Conservation (phyloP, 2,329 filamentous ascomycete species). For the Penicillium psychrosexuale region DNA sequence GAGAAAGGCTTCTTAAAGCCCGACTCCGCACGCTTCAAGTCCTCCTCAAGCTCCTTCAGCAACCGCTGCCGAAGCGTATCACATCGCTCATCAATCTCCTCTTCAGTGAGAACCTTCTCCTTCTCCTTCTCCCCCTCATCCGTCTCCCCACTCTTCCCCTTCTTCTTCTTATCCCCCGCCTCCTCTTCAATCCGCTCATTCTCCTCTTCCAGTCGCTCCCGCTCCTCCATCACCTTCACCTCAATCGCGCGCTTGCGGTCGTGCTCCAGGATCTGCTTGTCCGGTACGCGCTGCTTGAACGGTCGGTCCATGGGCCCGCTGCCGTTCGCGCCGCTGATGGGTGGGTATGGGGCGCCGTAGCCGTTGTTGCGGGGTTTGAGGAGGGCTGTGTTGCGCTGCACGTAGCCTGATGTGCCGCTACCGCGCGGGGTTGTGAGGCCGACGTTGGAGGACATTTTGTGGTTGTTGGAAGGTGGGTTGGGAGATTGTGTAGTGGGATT, state of each 20-base stretch:
- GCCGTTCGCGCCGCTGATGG: constrained; percentile 31
- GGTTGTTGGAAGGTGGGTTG: neutral
- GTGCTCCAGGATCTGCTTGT: constrained; percentile 90
- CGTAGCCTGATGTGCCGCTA: constrained; percentile 94
- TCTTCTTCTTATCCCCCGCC: constrained; percentile 59
- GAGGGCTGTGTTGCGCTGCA: constrained; percentile 91
- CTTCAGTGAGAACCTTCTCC: constrained; percentile 30
- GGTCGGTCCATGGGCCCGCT: constrained; percentile 58
- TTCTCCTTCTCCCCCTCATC: constrained; percentile 12
- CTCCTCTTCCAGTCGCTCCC: constrained; percentile 89
- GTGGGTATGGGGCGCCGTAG: constrained; percentile 69
- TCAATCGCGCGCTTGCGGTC: constrained; percentile 88
- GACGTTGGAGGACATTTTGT: constrained; percentile 91
- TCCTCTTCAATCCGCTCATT: constrained; percentile 65
- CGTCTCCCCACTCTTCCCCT: constrained; percentile 62
- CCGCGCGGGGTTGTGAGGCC: constrained; percentile 91
- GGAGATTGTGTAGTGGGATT: neutral
- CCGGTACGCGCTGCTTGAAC: constrained; percentile 77
- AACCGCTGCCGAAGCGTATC: constrained; percentile 65
- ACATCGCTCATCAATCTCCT: constrained; percentile 76
- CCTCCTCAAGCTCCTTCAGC: constrained; percentile 53
- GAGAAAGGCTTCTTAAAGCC: constrained; percentile 25
- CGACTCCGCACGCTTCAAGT: constrained; percentile 16
- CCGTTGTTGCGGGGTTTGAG: constrained; percentile 72
- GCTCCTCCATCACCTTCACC: constrained; percentile 85